Evolutionary conservation across 1,284 basidiomycete genomes (phyloP).

Genomic region (Leccinum pachyderme): DNA sequence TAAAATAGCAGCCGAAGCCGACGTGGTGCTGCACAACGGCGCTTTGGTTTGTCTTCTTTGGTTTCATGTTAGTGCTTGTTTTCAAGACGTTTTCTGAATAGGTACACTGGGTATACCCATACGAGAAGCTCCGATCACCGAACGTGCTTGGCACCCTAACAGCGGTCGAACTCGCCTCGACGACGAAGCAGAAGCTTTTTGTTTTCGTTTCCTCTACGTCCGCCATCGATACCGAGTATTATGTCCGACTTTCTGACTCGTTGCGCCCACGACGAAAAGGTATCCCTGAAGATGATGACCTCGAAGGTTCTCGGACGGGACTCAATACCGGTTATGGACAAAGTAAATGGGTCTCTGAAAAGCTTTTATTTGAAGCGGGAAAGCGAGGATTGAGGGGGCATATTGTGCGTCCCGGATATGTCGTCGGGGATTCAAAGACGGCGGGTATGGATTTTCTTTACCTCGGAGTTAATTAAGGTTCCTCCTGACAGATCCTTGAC

Average conservation of each 20-base stretch:
- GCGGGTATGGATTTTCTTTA: slow-evolving; percentile 59
- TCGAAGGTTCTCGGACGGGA: slow-evolving; percentile 79
- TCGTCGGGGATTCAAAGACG: slow-evolving; percentile 88
- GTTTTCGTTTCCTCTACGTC: slow-evolving; percentile 96
- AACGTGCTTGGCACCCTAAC: slow-evolving; percentile 92
- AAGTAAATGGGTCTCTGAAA: slow-evolving; percentile 98
- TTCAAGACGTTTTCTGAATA: slow-evolving; percentile 28
- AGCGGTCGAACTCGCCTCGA: slow-evolving; percentile 77
- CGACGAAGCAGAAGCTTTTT: slow-evolving; percentile 75
- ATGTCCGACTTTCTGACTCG: slow-evolving; percentile 84
- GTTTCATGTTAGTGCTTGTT: not conserved
- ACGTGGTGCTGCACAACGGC: slow-evolving; percentile 93
- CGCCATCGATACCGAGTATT: slow-evolving; percentile 89
- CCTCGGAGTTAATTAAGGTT: slow-evolving; percentile 1
- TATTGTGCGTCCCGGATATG: slow-evolving; percentile 93
- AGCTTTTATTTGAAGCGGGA: slow-evolving; percentile 89
- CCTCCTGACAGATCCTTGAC: slow-evolving; percentile 13
- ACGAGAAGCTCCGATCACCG: slow-evolving; percentile 87
- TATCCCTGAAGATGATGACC: slow-evolving; percentile 84
- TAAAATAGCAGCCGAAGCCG: slow-evolving; percentile 70
- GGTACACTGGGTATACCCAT: slow-evolving; percentile 99
- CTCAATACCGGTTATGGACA: slow-evolving; percentile 96
- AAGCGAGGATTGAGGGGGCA: slow-evolving; percentile 83
- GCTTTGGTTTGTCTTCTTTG: slow-evolving; percentile 68
- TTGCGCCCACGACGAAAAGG: slow-evolving; percentile 54